Evolutionary conservation across 73 alveolate genomes (phyloP).

Genomic region (Uronychia binucleata): DNA sequence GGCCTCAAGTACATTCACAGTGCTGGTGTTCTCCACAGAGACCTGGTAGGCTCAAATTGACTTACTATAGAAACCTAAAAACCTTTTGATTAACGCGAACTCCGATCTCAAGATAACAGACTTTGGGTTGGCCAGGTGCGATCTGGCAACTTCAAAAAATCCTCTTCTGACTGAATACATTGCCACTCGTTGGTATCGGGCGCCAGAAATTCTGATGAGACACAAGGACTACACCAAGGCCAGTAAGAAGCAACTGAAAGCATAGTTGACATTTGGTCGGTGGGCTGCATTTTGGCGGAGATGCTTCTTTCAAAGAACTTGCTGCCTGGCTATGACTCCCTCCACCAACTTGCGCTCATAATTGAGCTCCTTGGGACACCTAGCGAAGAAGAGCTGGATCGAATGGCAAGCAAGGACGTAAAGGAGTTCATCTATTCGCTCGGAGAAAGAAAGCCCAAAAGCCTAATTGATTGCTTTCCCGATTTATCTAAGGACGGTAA

Average conservation of each 20-base stretch:
- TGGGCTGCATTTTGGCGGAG: constrained; percentile 21
- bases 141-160: constrained; percentile 49
- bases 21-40: constrained; percentile 92
- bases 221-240: not conserved
- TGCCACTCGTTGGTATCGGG: constrained; percentile 89
- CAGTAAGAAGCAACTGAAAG: not conserved
- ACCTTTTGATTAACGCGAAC: constrained; percentile 86
- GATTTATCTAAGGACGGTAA: not conserved
- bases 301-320: not conserved
- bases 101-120: constrained; percentile 93
- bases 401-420: not conserved
- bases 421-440: constrained; percentile 24
- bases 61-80: constrained; percentile 76
- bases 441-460: constrained; percentile 43
- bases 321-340: not conserved
- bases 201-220: constrained; percentile 73
- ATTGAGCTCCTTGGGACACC: constrained; percentile 70
- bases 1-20: constrained; percentile 85
- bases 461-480: not conserved
- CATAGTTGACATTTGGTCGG: constrained; percentile 18
- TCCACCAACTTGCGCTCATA: constrained; percentile 11
- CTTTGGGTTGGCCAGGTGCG: constrained; percentile 86
- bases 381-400: constrained; percentile 56
- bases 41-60: constrained; percentile 77
- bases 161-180: constrained; percentile 89